Base-by-base conservation (phyloP, 345 rosid genomes). In the Camelina laxa region DNA sequence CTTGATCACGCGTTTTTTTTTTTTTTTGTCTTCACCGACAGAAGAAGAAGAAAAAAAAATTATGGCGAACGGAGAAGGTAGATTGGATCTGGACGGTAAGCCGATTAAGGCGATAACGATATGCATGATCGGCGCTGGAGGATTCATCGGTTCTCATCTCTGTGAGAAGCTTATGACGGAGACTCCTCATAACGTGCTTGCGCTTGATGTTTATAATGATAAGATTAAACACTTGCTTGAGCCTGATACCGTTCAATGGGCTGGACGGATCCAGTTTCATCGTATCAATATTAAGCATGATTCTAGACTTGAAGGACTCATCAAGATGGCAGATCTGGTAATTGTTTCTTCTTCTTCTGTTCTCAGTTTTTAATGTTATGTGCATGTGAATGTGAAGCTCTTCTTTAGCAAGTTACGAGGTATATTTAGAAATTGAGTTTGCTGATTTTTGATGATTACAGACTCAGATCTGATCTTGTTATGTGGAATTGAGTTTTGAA, bases 251-350 rank as follows among this genome's bases (percentile, higher is more conserved):
- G 36, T 59, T 41, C 31, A 84, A 8, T 87, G 89, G 88, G 78
- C 88, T 13, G 90, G 65, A 54, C 91, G 99, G 83, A 92, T 95
- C 87, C 98, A 92, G 89, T 92, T 95, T 80, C 98, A 95, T 81
- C 96, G 97, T 56, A 79, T 95, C 77, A 95, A 95, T 68, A 92
- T 95, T 75, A 95, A 92, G 87, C 91, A 94, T 42, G 97, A 94
- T 57, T 90, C 97, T 39, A 89, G 99, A 67, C 97, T 94, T 44
- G 99, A 94, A 78, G 97, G 96, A 70, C 89, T 95, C 21, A 84
- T 92, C 83, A 92, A 89, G 87, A 92, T 95, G 92, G 85, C 98
- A 75, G 98, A 95, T 92, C 96, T 95, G 86, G 99, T 95, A 69
- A 69, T 66, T 24, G 27, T 24, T 24, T 22, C 1, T n/a, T 60